Evolutionary conservation across 768 basidiomycete genomes (phyloP).

Genomic region (Termitomyces sp.): DNA sequence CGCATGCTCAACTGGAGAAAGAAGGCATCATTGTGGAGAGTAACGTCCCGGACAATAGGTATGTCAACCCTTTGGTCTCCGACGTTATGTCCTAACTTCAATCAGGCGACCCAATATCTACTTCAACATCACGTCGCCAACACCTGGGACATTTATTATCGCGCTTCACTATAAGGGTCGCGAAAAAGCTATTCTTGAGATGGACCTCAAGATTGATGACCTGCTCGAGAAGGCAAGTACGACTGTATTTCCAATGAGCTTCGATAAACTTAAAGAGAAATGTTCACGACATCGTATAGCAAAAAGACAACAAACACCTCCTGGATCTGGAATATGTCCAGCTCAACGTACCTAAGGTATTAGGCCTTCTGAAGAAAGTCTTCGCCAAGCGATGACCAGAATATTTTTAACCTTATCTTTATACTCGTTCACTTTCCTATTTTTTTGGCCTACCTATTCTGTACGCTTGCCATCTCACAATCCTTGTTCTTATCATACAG

Average conservation of each 20-base stretch:
- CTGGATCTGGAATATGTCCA: conserved; percentile 98
- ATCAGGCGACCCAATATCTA: conserved; percentile 92
- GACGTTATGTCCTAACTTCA: neutral
- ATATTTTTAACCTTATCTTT: conserved; percentile 22
- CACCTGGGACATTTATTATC: conserved; percentile 98
- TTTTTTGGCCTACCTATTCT: conserved; percentile 15
- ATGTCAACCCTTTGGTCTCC: conserved; percentile 18
- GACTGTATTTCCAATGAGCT: neutral
- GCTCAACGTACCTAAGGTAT: conserved; percentile 92
- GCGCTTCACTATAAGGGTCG: conserved; percentile 98
- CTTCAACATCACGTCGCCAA: conserved; percentile 97
- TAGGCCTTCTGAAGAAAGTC: conserved; percentile 90
- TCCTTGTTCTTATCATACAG: conserved; percentile 11
- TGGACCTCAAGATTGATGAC: conserved; percentile 99
- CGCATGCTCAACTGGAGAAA: conserved; percentile 97
- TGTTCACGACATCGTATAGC: conserved; percentile 39
- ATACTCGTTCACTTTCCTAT: conserved; percentile 12
- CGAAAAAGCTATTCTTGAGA: conserved; percentile 98
- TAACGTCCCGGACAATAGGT: conserved; percentile 98
- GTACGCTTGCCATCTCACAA: conserved; percentile 6
- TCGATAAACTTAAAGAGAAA: neutral
- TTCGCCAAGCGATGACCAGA: conserved; percentile 73
- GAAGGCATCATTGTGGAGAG: conserved; percentile 99
- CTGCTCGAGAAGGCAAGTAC: conserved; percentile 86
- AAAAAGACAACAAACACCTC: conserved; percentile 98